phyloP scores from a whole-genome alignment of 202 grass and related monocot species.

The Setaria viridis region DNA sequence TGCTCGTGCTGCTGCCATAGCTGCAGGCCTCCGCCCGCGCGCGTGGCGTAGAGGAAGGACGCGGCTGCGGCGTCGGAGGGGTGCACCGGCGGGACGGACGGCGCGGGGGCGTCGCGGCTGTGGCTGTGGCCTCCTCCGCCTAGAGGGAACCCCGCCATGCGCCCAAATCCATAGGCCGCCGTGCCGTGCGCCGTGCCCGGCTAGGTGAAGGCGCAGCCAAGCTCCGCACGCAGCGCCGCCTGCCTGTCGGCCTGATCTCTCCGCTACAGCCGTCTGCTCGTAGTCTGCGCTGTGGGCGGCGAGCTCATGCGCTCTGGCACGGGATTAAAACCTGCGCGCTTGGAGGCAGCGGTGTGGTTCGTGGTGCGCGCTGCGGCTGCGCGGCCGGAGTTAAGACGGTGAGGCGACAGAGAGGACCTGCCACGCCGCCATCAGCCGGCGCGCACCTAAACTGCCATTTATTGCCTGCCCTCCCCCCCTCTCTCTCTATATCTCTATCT shows the following conservation, averaged over 20 bases:
- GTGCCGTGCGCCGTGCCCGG: slow-evolving; percentile 40
- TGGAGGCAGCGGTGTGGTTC: slow-evolving; percentile 18
- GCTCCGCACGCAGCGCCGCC: background rate
- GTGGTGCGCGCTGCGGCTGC: background rate
- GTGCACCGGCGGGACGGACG: slow-evolving; percentile 53
- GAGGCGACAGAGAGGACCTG: slow-evolving; percentile 85
- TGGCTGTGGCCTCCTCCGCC: slow-evolving; percentile 63
- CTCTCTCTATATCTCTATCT: background rate
- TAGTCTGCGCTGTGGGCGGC: slow-evolving; percentile 18
- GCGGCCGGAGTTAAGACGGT: slow-evolving; percentile 57
- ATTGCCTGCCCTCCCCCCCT: slow-evolving; percentile 47
- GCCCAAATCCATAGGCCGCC: slow-evolving; percentile 74
- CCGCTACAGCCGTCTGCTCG: background rate
- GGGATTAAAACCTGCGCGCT: slow-evolving; percentile 21
- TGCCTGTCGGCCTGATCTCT: background rate
- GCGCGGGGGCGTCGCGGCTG: slow-evolving; percentile 39
- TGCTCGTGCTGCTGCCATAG: slow-evolving; percentile 82
- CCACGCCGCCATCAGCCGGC: slow-evolving; percentile 82
- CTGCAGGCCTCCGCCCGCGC: slow-evolving; percentile 60
- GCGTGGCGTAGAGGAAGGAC: slow-evolving; percentile 57
- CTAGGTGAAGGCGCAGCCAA: background rate
- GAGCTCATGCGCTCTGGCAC: slow-evolving; percentile 17
- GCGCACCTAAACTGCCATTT: slow-evolving; percentile 76
- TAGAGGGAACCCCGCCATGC: slow-evolving; percentile 96
- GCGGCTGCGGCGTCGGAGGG: slow-evolving; percentile 46